phyloP scores from a whole-genome alignment of 495 filamentous ascomycete species.

The Penicillium lividum region DNA sequence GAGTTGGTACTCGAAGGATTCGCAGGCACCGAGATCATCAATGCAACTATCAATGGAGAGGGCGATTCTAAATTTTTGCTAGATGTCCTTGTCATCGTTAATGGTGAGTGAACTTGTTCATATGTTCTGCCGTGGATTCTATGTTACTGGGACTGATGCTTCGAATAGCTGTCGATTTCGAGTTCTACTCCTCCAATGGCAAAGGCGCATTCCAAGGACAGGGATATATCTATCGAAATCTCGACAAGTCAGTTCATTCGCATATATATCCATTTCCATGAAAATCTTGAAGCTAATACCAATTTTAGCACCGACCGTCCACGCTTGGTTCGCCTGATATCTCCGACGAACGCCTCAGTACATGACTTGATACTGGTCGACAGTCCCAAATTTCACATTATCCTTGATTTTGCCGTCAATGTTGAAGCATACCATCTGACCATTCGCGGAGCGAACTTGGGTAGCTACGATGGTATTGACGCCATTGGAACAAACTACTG shows the following conservation, averaged over 20 bases:
- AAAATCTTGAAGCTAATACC: not conserved
- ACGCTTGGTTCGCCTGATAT: conserved; percentile 35
- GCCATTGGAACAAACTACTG: conserved; percentile 44
- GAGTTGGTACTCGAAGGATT: conserved; percentile 30
- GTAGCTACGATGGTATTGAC: conserved; percentile 49
- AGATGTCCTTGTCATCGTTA: conserved; percentile 31
- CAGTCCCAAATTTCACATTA: conserved; percentile 45
- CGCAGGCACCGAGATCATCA: conserved; percentile 28
- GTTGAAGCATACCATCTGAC: conserved; percentile 48
- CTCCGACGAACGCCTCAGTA: conserved; percentile 38
- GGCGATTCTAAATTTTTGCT: conserved; percentile 32
- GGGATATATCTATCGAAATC: conserved; percentile 41
- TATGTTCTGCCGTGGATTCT: not conserved
- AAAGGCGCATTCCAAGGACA: conserved; percentile 48
- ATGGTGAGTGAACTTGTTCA: conserved; percentile 19
- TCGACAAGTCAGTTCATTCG: conserved; percentile 20
- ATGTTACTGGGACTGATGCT: not conserved
- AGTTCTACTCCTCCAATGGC: conserved; percentile 45
- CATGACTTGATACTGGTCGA: conserved; percentile 49
- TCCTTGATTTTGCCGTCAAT: conserved; percentile 42
- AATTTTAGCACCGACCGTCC: conserved; percentile 28
- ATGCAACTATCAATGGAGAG: conserved; percentile 44
- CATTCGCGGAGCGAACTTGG: conserved; percentile 41
- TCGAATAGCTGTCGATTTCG: conserved; percentile 39
- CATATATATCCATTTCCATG: not conserved